Base-by-base conservation (phyloP, 805 yeast genomes). In the Lipomyces mesembrius region DNA sequence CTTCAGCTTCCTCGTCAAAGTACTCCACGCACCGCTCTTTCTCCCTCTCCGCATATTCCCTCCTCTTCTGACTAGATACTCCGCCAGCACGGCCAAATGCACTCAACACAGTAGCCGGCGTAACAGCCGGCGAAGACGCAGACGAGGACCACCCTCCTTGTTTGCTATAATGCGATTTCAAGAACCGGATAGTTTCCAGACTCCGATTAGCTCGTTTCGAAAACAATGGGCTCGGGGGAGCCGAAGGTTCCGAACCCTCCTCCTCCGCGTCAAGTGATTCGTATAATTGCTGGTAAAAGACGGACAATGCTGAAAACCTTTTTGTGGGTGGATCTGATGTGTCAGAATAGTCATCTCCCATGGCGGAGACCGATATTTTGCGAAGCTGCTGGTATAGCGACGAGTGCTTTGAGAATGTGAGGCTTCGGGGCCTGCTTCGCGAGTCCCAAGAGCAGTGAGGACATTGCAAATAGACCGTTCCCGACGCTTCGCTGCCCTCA, bases 371-470 rank as follows among this genome's bases (percentile, higher is more conserved):
- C 8, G 62, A 37, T 3, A 61, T 62, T 37, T 54, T 55, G 12
- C 60, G 62, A 8, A 67, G 43, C 39, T 67, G 70, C 5, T 62
- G 56, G 39, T 57, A 64, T 4, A 67, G 34, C 9, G 70, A 57
- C 5, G 65, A 22, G 14, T 61, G 25, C 46, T 64, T 67, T 9
- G 58, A 61, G 39, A 65, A 65, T 1, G 14, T n/a, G 14, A 65
- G 34, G 12, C 52, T 61, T 6, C 46, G 54, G 25, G 61, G n/a
- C 1, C 57, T 9, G 3, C 17, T 6, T n/a, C 70, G 61, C n/a
- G 70, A 64, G 51, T 67, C 66, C 65, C 68, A 67, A 9, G 57
- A 35, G 32, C 70, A 67, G 43, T 67, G 62, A 3, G 70, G 61
- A 29, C 70, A 67, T 34, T 67, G 70, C 53, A 68, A 6, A 43